A percentile compares a stretch with the other conserved stretches of the same genome.
Conservation (phyloP, 352 stramenopile genomes). For the Pythium dissimile region DNA sequence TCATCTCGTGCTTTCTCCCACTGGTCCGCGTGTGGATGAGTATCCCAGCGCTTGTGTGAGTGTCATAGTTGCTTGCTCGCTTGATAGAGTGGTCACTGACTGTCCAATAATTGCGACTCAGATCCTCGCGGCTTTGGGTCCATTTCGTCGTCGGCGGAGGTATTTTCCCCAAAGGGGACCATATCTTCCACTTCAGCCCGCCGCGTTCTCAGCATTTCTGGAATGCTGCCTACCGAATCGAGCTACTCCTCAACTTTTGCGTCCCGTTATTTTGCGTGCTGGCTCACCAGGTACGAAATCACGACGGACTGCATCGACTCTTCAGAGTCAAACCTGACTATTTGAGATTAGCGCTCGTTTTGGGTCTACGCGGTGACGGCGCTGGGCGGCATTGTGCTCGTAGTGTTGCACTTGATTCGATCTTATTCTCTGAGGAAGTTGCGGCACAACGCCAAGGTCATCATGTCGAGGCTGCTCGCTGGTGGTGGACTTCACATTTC, state of each 20-base stretch:
- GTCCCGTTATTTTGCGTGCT: slow-evolving; percentile 78
- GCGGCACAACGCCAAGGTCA: slow-evolving; percentile 55
- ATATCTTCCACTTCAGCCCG: slow-evolving; percentile 75
- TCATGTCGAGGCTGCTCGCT: slow-evolving; percentile 68
- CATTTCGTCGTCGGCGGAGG: slow-evolving; percentile 67
- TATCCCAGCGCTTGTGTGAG: slow-evolving; percentile 63
- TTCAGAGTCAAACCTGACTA: not conserved
- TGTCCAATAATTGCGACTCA: slow-evolving; percentile 13
- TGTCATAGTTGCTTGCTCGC: not conserved
- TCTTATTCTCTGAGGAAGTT: slow-evolving; percentile 75
- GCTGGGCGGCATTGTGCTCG: slow-evolving; percentile 49
- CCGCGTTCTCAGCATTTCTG: slow-evolving; percentile 72
- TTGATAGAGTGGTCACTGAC: not conserved
- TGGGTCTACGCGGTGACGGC: slow-evolving; percentile 74
- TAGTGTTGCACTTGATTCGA: slow-evolving; percentile 62
- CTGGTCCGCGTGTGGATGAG: slow-evolving; percentile 83
- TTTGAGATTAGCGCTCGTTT: slow-evolving; percentile 51
- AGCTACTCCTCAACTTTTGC: slow-evolving; percentile 71
- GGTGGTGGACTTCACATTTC: slow-evolving; percentile 58
- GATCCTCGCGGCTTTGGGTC: slow-evolving; percentile 73
- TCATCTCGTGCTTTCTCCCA: slow-evolving; percentile 72
- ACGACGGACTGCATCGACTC: no score
- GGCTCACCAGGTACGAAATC: slow-evolving; percentile 64
- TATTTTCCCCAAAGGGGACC: slow-evolving; percentile 68
- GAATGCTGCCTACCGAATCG: slow-evolving; percentile 78